Evolutionary conservation across 345 rosid species (phyloP).

Genomic region (Aquilaria yunnanensis): DNA sequence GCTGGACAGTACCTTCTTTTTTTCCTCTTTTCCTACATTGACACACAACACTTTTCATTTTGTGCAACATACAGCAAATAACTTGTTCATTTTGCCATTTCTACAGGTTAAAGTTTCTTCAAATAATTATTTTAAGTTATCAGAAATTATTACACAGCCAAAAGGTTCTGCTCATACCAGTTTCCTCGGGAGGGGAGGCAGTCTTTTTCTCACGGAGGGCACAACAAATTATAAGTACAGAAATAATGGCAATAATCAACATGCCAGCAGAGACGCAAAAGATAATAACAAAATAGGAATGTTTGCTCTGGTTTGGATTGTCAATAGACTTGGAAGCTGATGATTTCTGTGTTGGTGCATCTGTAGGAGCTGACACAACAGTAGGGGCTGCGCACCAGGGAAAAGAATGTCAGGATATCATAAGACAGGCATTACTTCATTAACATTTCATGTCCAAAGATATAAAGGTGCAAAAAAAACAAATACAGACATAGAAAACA

Average conservation of each 20-base stretch:
- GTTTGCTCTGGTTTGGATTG: constrained; percentile 45
- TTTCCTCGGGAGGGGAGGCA: constrained; percentile 40
- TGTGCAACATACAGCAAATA: too few relatives aligned
- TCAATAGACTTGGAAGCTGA: constrained; percentile 30
- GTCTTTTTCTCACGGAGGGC: constrained; percentile 49
- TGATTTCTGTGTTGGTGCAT: constrained; percentile 44
- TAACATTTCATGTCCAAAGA: not conserved
- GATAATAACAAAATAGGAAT: constrained; percentile 51
- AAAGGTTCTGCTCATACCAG: constrained; percentile 31
- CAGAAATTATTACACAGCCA: too few relatives aligned
- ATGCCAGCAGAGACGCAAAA: constrained; percentile 66
- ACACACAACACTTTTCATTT: too few relatives aligned
- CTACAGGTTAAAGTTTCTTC: too few relatives aligned
- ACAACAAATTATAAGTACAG: constrained; percentile 60
- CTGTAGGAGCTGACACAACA: constrained; percentile 43
- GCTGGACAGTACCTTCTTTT: too few relatives aligned
- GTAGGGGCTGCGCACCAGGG: constrained; percentile 59
- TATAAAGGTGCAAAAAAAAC: not conserved
- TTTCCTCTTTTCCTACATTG: too few relatives aligned
- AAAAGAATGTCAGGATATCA: constrained; percentile 3
- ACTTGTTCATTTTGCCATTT: too few relatives aligned
- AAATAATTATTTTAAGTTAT: too few relatives aligned
- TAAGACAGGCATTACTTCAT: not conserved
- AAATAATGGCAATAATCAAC: constrained; percentile 41
- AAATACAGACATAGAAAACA: not conserved